Evolutionary conservation across 2,329 filamentous ascomycete species (phyloP).

Genomic region (Exophiala sp.): DNA sequence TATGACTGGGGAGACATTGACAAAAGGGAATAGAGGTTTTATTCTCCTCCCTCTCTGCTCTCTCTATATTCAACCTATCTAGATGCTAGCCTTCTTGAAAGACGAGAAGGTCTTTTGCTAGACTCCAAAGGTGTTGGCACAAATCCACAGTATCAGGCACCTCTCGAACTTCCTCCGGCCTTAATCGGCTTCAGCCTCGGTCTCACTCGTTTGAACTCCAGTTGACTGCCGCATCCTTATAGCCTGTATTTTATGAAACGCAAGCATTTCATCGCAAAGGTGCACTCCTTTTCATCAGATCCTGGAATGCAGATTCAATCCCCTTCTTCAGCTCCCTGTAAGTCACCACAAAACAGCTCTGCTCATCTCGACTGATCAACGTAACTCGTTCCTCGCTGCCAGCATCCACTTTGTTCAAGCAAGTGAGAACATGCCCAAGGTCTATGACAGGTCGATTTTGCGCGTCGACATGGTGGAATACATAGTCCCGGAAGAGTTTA

Average conservation of each 20-base stretch:
- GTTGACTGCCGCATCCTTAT: not conserved
- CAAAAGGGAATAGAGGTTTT: conserved; percentile 14
- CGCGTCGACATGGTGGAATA: conserved; percentile 91
- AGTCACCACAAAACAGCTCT: conserved; percentile 80
- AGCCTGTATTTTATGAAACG: not conserved
- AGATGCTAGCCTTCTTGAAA: not conserved
- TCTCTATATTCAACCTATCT: conserved; percentile 7
- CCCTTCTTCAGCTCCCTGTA: conserved; percentile 81
- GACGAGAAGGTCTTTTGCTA: not conserved
- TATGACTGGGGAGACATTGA: not conserved
- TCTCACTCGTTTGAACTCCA: not conserved
- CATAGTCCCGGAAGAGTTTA: conserved; percentile 93
- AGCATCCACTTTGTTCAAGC: conserved; percentile 88
- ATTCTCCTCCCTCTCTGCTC: not conserved
- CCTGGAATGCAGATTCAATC: conserved; percentile 59
- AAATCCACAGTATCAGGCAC: not conserved
- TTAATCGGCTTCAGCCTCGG: not conserved
- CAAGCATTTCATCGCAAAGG: conserved; percentile 8
- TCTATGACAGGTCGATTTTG: conserved; percentile 80
- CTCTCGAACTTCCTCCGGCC: not conserved
- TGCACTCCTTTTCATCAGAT: conserved; percentile 42
- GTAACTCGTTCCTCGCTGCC: conserved; percentile 82
- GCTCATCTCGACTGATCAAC: conserved; percentile 83
- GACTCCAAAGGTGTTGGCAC: not conserved
- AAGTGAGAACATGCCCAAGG: conserved; percentile 79